Base-by-base conservation (phyloP, 2,329 filamentous ascomycete species). In the Immersiporthe knoxdaviesiana region DNA sequence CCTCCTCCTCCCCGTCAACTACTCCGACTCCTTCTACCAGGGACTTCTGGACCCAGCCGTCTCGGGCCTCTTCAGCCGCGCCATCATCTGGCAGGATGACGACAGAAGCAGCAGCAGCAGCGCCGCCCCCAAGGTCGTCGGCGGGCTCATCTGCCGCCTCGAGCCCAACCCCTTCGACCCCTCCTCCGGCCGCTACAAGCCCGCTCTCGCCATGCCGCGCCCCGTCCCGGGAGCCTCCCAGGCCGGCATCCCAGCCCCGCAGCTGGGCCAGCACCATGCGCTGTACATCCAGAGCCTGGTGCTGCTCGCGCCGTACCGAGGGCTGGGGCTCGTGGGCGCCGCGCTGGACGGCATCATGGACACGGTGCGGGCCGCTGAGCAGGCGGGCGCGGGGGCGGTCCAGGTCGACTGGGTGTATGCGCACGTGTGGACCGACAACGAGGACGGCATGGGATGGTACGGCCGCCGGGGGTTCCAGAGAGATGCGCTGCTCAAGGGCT, bases 401-500 rank as follows among this genome's bases (percentile, higher is more conserved):
- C 41, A 54, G 16, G 65, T 72, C 16, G 47, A 56, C 24, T 68
- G 68, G 68, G 63, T 70, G 44, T 90, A 88, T 72, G 89, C 89
- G 5, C 89, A 91, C 76, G 89, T 91, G 21, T 91, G 89, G 89
- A 89, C 88, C 14, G 84, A 88, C 70, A 91, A 90, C 76, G 83
- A 85, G 2, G 88, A 90, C 27, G 89, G 84, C 0, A 78, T 91
- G 71, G 81, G 81, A 68, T 91, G 89, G 89, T 91, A 91, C 78
- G 74, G 80, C 41, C 81, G 82, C 32, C 83, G 87, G 12, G 87
- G 88, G 2, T 91, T 91, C 76, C 74, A 75, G 69, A 80, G 81
- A 64, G 81, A 84, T 63, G 82, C 81, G 47, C 80, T 82, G n/a
- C 76, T 90, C 12, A 76, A 81, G 44, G 84, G 84, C 2, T 91